These are phyloP conservation scores for Myxozyma neglecta DNA, from an alignment of 805 yeast species.

Conservation along the genomic window DNA sequence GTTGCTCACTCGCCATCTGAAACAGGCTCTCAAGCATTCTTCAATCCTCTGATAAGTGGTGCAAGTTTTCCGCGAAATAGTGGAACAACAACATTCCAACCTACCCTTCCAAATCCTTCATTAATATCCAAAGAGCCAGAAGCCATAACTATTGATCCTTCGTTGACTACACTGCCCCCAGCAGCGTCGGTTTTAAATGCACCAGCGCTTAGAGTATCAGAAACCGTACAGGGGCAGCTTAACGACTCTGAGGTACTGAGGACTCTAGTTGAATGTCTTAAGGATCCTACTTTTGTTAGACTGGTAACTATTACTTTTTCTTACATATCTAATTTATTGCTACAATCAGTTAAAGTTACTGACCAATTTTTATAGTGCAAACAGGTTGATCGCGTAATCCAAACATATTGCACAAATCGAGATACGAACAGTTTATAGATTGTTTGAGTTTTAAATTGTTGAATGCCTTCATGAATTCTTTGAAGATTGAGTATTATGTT, in stretches of 20 bases:
- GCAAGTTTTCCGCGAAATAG: background rate
- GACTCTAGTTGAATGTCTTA: slow-evolving; percentile 9
- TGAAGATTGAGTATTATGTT: too few species aligned
- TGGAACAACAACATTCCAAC: background rate
- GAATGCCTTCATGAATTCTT: too few species aligned
- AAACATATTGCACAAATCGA: too few species aligned
- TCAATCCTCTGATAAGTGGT: background rate
- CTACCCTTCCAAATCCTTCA: background rate
- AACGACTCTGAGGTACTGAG: background rate
- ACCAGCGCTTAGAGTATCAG: background rate
- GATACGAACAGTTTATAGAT: too few species aligned
- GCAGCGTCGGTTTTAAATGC: background rate
- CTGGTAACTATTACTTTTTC: slow-evolving; percentile 6
- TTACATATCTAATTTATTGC: background rate
- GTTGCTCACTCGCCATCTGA: background rate
- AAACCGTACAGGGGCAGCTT: background rate
- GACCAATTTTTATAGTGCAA: too few species aligned
- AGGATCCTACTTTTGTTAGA: slow-evolving; percentile 13
- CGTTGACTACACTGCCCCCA: background rate
- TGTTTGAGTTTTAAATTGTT: too few species aligned
- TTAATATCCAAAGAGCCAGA: background rate
- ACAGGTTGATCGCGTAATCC: too few species aligned
- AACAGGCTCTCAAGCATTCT: background rate
- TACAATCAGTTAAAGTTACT: too few species aligned
- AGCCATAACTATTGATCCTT: background rate